Percentiles rank a stretch among this genome's conserved stretches.
phyloP scores from a whole-genome alignment of 2,329 filamentous ascomycete genomes.

The Lasiodiplodia hormozganensis region DNA sequence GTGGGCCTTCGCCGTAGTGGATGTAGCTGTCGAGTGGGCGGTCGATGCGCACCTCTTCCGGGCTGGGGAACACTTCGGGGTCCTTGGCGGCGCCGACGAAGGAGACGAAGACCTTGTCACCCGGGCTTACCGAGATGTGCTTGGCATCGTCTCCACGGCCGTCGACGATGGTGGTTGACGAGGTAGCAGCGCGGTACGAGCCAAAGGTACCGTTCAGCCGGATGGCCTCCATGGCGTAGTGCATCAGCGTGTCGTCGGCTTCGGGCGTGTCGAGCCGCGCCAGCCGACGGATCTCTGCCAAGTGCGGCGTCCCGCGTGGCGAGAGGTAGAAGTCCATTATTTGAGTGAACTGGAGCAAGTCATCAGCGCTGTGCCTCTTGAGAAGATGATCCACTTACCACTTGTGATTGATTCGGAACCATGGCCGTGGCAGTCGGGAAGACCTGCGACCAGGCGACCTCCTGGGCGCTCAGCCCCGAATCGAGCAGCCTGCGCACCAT shows the following conservation, averaged over 20 bases:
- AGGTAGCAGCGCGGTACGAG: conserved; percentile 64
- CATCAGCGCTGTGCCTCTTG: not conserved
- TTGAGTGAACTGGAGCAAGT: conserved; percentile 68
- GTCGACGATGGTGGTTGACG: conserved; percentile 59
- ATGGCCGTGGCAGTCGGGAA: conserved; percentile 71
- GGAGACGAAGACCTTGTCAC: conserved; percentile 68
- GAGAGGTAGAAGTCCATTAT: conserved; percentile 76
- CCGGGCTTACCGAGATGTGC: conserved; percentile 59
- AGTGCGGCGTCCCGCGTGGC: conserved; percentile 48
- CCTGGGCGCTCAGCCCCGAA: conserved; percentile 65
- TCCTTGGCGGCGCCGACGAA: conserved; percentile 55
- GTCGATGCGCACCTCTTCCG: conserved; percentile 66
- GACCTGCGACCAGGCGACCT: conserved; percentile 75
- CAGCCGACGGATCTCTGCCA: conserved; percentile 67
- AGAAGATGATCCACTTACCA: conserved; percentile 51
- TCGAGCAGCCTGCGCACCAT: conserved; percentile 71
- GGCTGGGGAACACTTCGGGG: conserved; percentile 64
- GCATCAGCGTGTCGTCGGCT: conserved; percentile 68
- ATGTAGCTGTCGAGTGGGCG: conserved; percentile 71
- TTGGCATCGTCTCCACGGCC: conserved; percentile 39
- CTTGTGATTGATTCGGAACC: conserved; percentile 73
- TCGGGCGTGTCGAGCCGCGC: conserved; percentile 63
- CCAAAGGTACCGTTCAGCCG: conserved; percentile 70
- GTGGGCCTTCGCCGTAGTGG: conserved; percentile 67
- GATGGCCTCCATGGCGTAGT: conserved; percentile 75